phyloP scores from a whole-genome alignment of 2,329 filamentous ascomycete genomes.

The Xylaria sp. region DNA sequence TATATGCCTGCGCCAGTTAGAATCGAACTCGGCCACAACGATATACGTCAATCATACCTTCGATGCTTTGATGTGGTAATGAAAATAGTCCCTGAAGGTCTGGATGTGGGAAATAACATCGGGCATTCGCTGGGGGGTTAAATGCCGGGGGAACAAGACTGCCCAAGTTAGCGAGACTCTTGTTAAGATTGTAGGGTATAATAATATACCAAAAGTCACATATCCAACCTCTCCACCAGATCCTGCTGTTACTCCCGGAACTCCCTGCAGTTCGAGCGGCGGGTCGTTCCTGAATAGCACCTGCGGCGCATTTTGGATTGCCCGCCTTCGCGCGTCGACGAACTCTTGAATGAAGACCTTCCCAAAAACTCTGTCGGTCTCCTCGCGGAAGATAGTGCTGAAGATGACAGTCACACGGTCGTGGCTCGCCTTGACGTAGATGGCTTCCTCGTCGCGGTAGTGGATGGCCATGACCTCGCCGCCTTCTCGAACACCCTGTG shows the following conservation, averaged over 20 bases:
- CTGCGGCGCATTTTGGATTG: slow-evolving; percentile 97
- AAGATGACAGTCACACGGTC: slow-evolving; percentile 99
- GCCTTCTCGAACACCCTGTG: slow-evolving; percentile 88
- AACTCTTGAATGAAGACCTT: slow-evolving; percentile 99
- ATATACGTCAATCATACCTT: slow-evolving; percentile 65
- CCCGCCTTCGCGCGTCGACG: slow-evolving; percentile 91
- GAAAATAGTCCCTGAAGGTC: slow-evolving; percentile 99
- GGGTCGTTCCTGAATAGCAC: slow-evolving; percentile 96
- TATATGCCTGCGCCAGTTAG: slow-evolving; percentile 73
- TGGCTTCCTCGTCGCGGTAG: slow-evolving; percentile 98
- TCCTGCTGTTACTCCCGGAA: slow-evolving; percentile 81
- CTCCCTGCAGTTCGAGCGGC: slow-evolving; percentile 87
- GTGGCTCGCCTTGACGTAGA: slow-evolving; percentile 97
- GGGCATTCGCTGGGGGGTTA: slow-evolving; percentile 87
- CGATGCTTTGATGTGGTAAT: slow-evolving; percentile 99
- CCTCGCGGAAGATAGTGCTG: slow-evolving; percentile 96
- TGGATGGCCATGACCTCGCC: slow-evolving; percentile 95
- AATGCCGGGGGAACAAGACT: slow-evolving; percentile 96
- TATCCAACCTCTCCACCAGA: slow-evolving; percentile 92
- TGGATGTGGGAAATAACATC: slow-evolving; percentile 99
- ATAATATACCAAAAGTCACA: slow-evolving; percentile 85
- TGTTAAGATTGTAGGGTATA: neutral
- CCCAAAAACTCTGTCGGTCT: slow-evolving; percentile 96
- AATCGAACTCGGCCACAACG: neutral
- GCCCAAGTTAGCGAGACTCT: slow-evolving; percentile 33